Percentiles rank a stretch among this genome's conserved stretches.
Evolutionary conservation across 495 filamentous ascomycete species (phyloP).

Genomic region (Opeltia flavorubescens): DNA sequence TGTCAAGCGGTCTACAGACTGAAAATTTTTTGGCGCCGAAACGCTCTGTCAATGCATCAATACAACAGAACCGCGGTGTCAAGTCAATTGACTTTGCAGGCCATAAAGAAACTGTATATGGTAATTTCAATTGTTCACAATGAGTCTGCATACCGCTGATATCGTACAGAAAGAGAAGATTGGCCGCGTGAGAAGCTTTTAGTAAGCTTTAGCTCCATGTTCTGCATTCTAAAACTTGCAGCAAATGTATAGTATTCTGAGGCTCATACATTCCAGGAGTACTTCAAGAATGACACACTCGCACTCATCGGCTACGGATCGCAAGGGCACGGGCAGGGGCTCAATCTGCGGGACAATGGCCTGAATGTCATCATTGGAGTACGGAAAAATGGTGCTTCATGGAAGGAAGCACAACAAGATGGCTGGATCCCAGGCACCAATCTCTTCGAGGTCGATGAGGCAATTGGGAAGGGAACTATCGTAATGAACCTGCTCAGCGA

Average conservation of each 20-base stretch:
- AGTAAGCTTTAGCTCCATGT: constrained; percentile 34
- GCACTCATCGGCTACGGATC: constrained; percentile 98
- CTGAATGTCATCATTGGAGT: constrained; percentile 97
- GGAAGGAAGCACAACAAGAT: constrained; percentile 93
- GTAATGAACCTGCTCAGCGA: constrained; percentile 98
- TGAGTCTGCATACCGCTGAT: constrained; percentile 5
- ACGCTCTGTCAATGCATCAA: constrained; percentile 32
- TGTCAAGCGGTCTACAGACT: constrained; percentile 16
- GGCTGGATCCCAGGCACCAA: constrained; percentile 97
- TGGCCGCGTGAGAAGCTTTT: constrained; percentile 96
- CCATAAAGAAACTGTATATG: constrained; percentile 80
- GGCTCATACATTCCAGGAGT: constrained; percentile 48
- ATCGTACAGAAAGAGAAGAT: constrained; percentile 70
- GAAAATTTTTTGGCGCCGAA: constrained; percentile 30
- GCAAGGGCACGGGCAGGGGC: constrained; percentile 95
- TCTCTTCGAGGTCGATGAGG: constrained; percentile 93
- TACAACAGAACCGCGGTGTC: constrained; percentile 59
- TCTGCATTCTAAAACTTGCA: neutral
- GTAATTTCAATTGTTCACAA: constrained; percentile 30
- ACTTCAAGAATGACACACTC: constrained; percentile 99
- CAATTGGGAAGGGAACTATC: constrained; percentile 84
- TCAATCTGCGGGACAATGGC: constrained; percentile 98
- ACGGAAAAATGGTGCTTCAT: constrained; percentile 92
- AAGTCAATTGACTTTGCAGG: constrained; percentile 95
- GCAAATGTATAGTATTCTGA: neutral